These are phyloP conservation scores for Parastagonospora avenae DNA, from an alignment of 2,329 filamentous ascomycete genomes.

Conservation along the genomic window DNA sequence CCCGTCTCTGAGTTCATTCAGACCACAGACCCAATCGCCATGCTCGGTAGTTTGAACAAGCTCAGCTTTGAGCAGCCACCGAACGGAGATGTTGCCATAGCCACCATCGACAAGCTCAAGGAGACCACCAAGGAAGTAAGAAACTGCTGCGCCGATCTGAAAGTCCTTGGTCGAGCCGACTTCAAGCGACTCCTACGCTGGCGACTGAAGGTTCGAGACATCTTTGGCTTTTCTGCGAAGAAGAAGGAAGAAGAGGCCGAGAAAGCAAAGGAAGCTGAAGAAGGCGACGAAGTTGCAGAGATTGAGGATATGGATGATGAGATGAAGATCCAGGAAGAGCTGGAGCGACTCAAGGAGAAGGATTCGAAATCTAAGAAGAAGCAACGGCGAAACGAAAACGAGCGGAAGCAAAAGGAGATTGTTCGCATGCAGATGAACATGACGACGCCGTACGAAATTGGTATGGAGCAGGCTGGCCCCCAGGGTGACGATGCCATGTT, in stretches of 20 bases:
- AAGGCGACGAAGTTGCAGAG: constrained; percentile 74
- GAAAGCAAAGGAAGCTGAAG: constrained; percentile 47
- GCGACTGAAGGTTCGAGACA: constrained; percentile 86
- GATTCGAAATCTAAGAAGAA: constrained; percentile 79
- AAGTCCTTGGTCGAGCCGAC: constrained; percentile 89
- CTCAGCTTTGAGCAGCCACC: constrained; percentile 80
- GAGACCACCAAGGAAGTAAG: constrained; percentile 66
- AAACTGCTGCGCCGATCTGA: constrained; percentile 70
- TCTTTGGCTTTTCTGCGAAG: constrained; percentile 84
- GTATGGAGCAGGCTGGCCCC: constrained; percentile 82
- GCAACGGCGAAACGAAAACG: constrained; percentile 85
- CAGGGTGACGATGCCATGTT: constrained; percentile 85
- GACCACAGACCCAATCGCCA: constrained; percentile 88
- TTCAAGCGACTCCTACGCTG: constrained; percentile 90
- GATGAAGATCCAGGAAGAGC: constrained; percentile 83
- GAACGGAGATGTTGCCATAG: constrained; percentile 80
- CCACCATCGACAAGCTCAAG: constrained; percentile 81
- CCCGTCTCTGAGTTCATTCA: constrained; percentile 92
- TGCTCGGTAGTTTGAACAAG: constrained; percentile 84
- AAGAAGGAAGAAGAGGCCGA: constrained; percentile 60
- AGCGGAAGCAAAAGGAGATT: constrained; percentile 91
- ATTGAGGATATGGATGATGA: constrained; percentile 95
- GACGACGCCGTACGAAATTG: constrained; percentile 94
- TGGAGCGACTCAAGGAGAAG: constrained; percentile 81
- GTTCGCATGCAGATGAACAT: constrained; percentile 98